Percentiles rank a stretch among this genome's conserved stretches.
Conservation (phyloP, 2,329 filamentous ascomycete species). For the Malbranchea cinnamomea region DNA sequence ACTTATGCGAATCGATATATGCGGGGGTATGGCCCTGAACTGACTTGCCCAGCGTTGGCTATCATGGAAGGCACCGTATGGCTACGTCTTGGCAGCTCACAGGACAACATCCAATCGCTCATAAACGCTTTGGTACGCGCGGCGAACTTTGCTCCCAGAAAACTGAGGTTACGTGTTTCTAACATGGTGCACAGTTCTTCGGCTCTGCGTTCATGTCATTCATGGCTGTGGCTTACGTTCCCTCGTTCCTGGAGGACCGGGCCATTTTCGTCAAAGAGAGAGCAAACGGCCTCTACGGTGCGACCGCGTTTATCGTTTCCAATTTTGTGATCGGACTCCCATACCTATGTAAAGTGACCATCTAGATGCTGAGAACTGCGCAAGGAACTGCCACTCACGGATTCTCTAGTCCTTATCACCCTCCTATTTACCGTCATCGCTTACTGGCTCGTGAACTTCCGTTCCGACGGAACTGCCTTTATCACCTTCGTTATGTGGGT, state of each 20-base stretch:
- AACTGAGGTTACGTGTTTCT: neutral
- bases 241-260: constrained; percentile 66
- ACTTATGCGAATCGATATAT: too few species aligned
- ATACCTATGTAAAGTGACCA: constrained; percentile 44
- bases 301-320: constrained; percentile 55
- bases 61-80: constrained; percentile 84
- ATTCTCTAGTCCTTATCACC: constrained; percentile 47
- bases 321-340: constrained; percentile 75
- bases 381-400: constrained; percentile 8
- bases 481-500: constrained; percentile 71
- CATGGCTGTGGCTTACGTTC: constrained; percentile 75
- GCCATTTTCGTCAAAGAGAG: constrained; percentile 61
- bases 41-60: constrained; percentile 40
- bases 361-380: neutral
- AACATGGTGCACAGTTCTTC: constrained; percentile 39
- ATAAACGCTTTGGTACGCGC: constrained; percentile 56
- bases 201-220: constrained; percentile 63
- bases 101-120: constrained; percentile 63
- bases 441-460: constrained; percentile 71
- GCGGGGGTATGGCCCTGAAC: constrained; percentile 5
- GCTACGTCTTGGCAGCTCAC: constrained; percentile 52
- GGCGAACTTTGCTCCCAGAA: neutral
- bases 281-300: constrained; percentile 65
- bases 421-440: constrained; percentile 59
- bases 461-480: constrained; percentile 49